These are phyloP conservation scores for Nemania diffusa DNA, from an alignment of 2,329 filamentous ascomycete genomes.

Conservation along the genomic window DNA sequence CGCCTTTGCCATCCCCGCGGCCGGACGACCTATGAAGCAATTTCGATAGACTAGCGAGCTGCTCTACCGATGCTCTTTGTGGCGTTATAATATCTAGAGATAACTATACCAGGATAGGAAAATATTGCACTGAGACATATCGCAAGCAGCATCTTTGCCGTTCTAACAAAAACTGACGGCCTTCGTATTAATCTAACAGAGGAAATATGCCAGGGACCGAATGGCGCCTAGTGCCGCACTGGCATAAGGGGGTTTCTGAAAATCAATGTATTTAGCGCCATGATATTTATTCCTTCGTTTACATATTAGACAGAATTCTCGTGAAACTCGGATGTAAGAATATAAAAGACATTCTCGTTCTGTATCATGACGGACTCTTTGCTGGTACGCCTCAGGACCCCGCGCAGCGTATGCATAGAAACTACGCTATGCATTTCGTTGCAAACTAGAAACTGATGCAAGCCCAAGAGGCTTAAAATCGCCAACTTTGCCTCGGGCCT, in stretches of 20 bases:
- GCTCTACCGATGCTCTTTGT: slow-evolving; percentile 19
- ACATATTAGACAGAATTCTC: slow-evolving; percentile 18
- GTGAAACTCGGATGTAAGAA: slow-evolving; percentile 1
- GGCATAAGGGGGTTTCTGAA: slow-evolving; percentile 32
- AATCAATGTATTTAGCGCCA: slow-evolving; percentile 29
- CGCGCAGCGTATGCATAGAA: too few species aligned
- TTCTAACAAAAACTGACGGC: slow-evolving; percentile 7
- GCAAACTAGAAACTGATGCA: too few species aligned
- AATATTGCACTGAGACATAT: slow-evolving; percentile 36
- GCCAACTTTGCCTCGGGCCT: too few species aligned
- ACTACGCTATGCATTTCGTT: too few species aligned
- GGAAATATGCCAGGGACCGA: not conserved
- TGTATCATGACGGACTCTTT: not conserved
- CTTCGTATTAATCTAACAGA: slow-evolving; percentile 27
- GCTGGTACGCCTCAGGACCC: not conserved
- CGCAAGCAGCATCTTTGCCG: slow-evolving; percentile 29
- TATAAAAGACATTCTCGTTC: slow-evolving; percentile 5
- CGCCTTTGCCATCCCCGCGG: not conserved
- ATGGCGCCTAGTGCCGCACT: slow-evolving; percentile 9
- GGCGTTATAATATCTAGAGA: slow-evolving; percentile 31
- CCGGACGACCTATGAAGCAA: slow-evolving; percentile 2
- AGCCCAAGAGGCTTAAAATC: too few species aligned
- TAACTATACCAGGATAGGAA: slow-evolving; percentile 27
- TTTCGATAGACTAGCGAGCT: slow-evolving; percentile 19
- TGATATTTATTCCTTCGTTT: slow-evolving; percentile 34